Base-by-base conservation (phyloP, 2,329 filamentous ascomycete species). In the Domatiomyces catenatus region DNA sequence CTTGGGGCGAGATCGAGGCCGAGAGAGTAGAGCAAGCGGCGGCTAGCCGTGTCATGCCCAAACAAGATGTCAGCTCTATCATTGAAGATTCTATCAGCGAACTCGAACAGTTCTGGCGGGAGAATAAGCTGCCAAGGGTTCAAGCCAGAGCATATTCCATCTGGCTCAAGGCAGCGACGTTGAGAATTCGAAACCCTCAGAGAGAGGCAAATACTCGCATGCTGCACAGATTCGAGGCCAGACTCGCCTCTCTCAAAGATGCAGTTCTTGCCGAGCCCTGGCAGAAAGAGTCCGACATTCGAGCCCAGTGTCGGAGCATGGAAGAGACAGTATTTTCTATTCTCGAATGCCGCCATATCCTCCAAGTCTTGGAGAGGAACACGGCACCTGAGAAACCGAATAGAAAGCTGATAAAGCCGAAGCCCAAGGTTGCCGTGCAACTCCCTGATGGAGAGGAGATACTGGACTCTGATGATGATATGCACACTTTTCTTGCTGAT, bases 261-360 rank as follows among this genome's bases (percentile, higher is more conserved):
- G 72, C 78, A 18, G 76, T 87, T 32, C 55, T 71, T 19, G 58
- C 62, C 1, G 67, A 74, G 15, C 62, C 70, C 26, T 86, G 81
- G 76, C 63, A 66, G 8, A 75, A 68, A 6, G 66, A 69, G 19
- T 59, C 64, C 1, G 71, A 80, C 12, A 61, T 92, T 12, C 66
- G 70, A 22, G 67, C 65, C 5, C 76, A 79, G 58, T 79, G 80
- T 47, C 65, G 67, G 8, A 74, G 68, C 36, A 67, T 94, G 50
- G 80, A 90, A 52, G 68, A 71, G 3, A 86, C 74, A 2, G 66
- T 94, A 0, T 74, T 77, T 36, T 83, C 50, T 75, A 76, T 47
- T 22, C 62, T 71, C 55, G 59, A 60, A 22, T 58, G 61, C 20
- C 61, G 62, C 24, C 79, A 72, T 71, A 69, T 69, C 47, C 62